A percentile compares a stretch with the other conserved stretches of the same genome.
Conservation (phyloP, 2,329 filamentous ascomycete genomes). For the Alternaria sp. region DNA sequence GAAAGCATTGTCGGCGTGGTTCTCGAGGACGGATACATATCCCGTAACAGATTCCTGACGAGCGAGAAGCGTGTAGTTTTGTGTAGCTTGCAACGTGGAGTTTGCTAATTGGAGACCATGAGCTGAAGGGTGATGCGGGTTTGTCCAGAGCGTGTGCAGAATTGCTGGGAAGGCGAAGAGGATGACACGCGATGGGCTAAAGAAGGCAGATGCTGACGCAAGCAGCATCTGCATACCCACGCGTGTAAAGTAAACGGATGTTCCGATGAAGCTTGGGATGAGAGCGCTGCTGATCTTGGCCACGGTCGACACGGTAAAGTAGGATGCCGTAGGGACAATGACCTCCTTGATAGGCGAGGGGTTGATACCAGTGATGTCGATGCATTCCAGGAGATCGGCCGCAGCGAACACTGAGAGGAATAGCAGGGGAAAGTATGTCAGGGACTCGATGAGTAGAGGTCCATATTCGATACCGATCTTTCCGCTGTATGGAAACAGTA, state of each 20-base stretch:
- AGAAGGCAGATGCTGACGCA: conserved; percentile 69
- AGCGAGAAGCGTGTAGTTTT: conserved; percentile 80
- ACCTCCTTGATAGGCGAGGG: conserved; percentile 69
- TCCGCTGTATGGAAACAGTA: conserved; percentile 73
- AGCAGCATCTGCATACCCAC: conserved; percentile 76
- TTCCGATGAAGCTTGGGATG: conserved; percentile 65
- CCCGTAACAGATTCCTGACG: conserved; percentile 88
- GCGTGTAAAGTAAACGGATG: conserved; percentile 71
- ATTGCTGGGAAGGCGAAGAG: conserved; percentile 75
- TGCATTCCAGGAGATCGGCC: conserved; percentile 66
- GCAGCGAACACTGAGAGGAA: conserved; percentile 53
- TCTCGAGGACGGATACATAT: conserved; percentile 91
- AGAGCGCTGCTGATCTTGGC: conserved; percentile 54
- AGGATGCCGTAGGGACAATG: conserved; percentile 71
- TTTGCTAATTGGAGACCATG: conserved; percentile 71
- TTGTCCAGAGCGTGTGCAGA: conserved; percentile 74
- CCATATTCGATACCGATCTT: conserved; percentile 74
- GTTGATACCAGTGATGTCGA: conserved; percentile 64
- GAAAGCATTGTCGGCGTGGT: conserved; percentile 69
- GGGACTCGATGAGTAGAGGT: conserved; percentile 75
- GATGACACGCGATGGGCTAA: conserved; percentile 75
- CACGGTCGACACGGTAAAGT: conserved; percentile 66
- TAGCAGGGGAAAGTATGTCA: conserved; percentile 70
- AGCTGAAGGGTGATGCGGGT: conserved; percentile 75
- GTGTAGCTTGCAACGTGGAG: conserved; percentile 64